These are phyloP conservation scores for Solanum megistacrolobum DNA, from an alignment of 257 asterid genomes.

Conservation along the genomic window DNA sequence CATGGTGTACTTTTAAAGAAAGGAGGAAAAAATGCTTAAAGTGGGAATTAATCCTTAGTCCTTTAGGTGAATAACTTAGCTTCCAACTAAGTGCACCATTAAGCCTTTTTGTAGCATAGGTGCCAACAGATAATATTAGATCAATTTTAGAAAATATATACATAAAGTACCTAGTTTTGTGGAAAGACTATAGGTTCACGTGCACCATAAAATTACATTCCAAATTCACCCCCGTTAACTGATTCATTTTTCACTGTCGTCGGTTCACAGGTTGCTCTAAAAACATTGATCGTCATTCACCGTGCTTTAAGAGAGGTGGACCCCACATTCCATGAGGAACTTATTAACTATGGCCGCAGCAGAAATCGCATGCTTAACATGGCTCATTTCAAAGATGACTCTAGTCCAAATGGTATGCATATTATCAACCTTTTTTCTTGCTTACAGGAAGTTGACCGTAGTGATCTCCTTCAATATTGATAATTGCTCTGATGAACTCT, in stretches of 20 bases:
- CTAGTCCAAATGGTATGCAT: conserved; percentile 76
- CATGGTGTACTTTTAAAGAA: not conserved
- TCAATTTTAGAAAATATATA: not conserved
- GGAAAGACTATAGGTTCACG: not conserved
- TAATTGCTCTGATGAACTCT: conserved; percentile 7
- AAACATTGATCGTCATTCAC: conserved; percentile 86
- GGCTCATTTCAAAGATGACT: conserved; percentile 94
- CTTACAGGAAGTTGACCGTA: not conserved
- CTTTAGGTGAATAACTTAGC: not conserved
- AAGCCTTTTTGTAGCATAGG: not conserved
- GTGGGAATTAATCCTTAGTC: not conserved
- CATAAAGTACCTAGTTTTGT: not conserved
- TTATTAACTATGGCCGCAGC: conserved; percentile 79
- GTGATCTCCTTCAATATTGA: not conserved
- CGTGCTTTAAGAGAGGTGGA: conserved; percentile 97
- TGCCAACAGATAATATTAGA: not conserved
- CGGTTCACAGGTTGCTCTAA: conserved; percentile 73
- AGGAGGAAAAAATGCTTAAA: not conserved
- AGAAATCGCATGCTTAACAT: conserved; percentile 79
- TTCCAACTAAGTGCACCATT: not conserved
- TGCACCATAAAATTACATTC: not conserved
- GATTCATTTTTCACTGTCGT: not conserved
- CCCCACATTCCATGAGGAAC: conserved; percentile 93
- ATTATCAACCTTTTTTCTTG: not conserved
- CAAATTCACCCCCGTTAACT: not conserved